Percentiles rank a stretch among this genome's conserved stretches.
Conservation (phyloP, 768 basidiomycete genomes). For the Tricholoma hemisulphureum region DNA sequence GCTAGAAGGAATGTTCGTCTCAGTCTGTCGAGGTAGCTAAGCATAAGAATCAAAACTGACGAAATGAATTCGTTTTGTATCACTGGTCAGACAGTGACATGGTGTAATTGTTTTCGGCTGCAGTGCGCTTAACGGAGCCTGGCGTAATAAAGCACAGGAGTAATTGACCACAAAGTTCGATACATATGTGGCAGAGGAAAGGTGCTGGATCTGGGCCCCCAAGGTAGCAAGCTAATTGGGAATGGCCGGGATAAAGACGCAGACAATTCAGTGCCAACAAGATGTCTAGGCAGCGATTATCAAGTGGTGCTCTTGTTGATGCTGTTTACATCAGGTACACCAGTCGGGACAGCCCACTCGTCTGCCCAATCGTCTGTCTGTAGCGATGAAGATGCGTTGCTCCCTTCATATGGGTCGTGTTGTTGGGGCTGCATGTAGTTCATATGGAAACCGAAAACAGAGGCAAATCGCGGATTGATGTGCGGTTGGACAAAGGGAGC, state of each 20-base stretch:
- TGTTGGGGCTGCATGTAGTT: constrained; percentile 25
- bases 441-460: constrained; percentile 54
- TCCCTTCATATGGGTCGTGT: constrained; percentile 9
- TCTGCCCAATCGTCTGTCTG: constrained; percentile 29
- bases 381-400: not conserved
- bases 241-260: not conserved
- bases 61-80: too few species aligned
- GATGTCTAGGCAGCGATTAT: not conserved
- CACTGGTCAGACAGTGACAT: too few species aligned
- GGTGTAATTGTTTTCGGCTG: too few species aligned
- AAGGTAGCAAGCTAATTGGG: not conserved
- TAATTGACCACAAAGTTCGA: too few species aligned
- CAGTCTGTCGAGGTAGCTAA: too few species aligned
- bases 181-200: not conserved
- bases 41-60: too few species aligned
- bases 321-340: not conserved
- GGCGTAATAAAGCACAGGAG: too few species aligned
- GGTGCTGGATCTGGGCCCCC: not conserved
- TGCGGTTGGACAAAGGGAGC: constrained; percentile 63
- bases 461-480: constrained; percentile 80
- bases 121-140: too few species aligned
- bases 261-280: not conserved
- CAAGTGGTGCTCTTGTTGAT: not conserved
- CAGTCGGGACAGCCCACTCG: constrained; percentile 37
- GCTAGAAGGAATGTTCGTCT: too few species aligned